phyloP scores from a whole-genome alignment of 352 stramenopile species.

The Phytophthora foliorum region DNA sequence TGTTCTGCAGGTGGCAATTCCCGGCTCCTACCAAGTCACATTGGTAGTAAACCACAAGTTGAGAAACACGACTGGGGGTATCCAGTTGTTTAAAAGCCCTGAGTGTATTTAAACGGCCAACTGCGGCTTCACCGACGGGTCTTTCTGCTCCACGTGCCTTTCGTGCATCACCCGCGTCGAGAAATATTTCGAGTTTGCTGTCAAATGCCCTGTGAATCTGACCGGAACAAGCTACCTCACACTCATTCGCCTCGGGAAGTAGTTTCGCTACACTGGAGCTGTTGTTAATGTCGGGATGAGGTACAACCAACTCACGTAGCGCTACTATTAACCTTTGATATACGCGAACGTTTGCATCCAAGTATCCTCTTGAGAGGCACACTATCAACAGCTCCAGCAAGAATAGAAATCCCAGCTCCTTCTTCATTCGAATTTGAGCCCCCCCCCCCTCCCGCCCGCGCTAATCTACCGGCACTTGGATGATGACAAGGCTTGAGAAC shows the following conservation, averaged over 20 bases:
- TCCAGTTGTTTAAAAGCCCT: background rate
- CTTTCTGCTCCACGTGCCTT: background rate
- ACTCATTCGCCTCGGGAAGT: background rate
- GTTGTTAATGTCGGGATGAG: no score
- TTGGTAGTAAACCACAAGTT: background rate
- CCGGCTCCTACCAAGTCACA: background rate
- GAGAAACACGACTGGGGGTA: background rate
- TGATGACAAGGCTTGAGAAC: no score
- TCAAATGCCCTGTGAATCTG: background rate
- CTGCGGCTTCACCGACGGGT: background rate
- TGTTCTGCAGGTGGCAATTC: background rate
- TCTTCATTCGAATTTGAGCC: no score
- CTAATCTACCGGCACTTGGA: no score
- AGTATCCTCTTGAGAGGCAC: no score
- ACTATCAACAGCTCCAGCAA: no score
- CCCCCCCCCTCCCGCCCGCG: no score
- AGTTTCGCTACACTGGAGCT: background rate
- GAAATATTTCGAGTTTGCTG: background rate
- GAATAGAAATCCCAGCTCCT: no score
- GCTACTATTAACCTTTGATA: no score
- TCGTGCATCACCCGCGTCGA: background rate
- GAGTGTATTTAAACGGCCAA: background rate
- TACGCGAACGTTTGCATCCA: no score
- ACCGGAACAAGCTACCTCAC: background rate
- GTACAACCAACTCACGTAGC: no score